Percentiles rank a stretch among this genome's conserved stretches.
Conservation (phyloP, 768 basidiomycete species). For the Termitomyces sp. region DNA sequence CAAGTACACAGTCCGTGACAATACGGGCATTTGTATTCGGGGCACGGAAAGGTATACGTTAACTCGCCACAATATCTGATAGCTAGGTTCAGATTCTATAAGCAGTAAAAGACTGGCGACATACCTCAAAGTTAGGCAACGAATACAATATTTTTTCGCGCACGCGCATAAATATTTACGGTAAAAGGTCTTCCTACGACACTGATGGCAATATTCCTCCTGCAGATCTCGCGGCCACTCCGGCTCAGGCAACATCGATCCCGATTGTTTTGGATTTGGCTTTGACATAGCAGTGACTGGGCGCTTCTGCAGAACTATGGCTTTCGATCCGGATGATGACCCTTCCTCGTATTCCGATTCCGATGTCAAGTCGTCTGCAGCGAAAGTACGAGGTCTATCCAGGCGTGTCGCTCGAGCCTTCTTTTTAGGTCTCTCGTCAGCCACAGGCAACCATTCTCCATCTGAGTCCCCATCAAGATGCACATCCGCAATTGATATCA, state of each 20-base stretch:
- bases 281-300: not conserved
- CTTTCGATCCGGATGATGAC: not conserved
- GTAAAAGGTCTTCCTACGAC: conserved; percentile 2
- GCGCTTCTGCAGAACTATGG: not conserved
- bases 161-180: conserved; percentile 10
- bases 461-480: not conserved
- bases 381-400: not conserved
- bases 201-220: conserved; percentile 20
- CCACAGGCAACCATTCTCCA: not conserved
- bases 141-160: conserved; percentile 14
- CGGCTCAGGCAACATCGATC: too few relatives aligned
- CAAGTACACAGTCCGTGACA: conserved; percentile 46
- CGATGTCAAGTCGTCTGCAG: not conserved
- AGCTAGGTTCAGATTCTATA: not conserved
- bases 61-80: conserved; percentile 12
- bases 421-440: not conserved
- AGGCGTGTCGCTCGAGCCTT: not conserved
- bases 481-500: not conserved
- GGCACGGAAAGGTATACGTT: conserved; percentile 12
- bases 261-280: not conserved
- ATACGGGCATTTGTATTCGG: conserved; percentile 35
- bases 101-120: not conserved
- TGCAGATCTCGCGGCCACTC: conserved; percentile 6
- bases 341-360: not conserved
- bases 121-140: conserved; percentile 15